These are phyloP conservation scores for Paramecium sonneborni DNA, from an alignment of 73 alveolate species.

Conservation along the genomic window DNA sequence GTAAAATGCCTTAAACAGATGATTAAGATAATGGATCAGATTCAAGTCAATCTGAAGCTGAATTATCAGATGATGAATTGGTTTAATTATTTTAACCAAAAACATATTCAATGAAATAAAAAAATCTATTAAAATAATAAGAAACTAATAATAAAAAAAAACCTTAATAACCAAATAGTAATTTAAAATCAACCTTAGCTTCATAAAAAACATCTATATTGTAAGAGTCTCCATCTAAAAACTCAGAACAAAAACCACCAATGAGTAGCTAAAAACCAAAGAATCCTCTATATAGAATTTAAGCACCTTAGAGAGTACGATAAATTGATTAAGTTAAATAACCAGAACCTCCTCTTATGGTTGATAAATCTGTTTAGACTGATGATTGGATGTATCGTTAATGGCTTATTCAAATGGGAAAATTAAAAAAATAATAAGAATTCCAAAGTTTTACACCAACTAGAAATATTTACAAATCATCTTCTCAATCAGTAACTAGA, in stretches of 20 bases:
- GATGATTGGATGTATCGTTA: constrained; percentile 45
- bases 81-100: constrained; percentile 26
- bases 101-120: background rate
- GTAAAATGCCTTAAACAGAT: constrained; percentile 54
- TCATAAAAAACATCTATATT: background rate
- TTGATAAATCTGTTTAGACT: constrained; percentile 11
- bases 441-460: background rate
- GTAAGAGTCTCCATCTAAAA: background rate
- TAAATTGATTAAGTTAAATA: background rate
- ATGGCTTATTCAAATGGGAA: constrained; percentile 33
- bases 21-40: constrained; percentile 67
- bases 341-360: constrained; percentile 28
- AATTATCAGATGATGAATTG: constrained; percentile 61
- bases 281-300: constrained; percentile 44
- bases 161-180: background rate
- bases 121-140: background rate
- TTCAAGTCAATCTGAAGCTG: constrained; percentile 56
- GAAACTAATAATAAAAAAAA: background rate
- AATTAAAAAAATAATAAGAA: background rate
- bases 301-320: constrained; percentile 9
- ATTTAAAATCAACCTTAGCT: background rate
- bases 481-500: constrained; percentile 33
- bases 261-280: constrained; percentile 40
- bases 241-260: constrained; percentile 1
- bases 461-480: background rate